A percentile compares a stretch with the other conserved stretches of the same genome.
Conservation (phyloP, 1,139 yeast genomes). For the Suhomyces bokatorum region DNA sequence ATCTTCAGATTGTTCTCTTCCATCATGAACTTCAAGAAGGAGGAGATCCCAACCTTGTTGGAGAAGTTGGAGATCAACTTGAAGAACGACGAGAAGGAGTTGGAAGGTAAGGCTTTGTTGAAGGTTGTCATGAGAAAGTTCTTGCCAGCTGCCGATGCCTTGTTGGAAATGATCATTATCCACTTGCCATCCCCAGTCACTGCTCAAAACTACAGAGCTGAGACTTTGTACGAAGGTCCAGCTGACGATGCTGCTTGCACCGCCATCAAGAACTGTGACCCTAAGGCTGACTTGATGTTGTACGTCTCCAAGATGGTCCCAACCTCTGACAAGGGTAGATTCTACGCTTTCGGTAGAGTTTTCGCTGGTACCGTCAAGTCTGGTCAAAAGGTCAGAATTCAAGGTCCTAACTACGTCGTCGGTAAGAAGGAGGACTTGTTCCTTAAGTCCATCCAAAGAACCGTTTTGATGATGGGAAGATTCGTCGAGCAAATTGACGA, state of each 20-base stretch:
- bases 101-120: constrained; percentile 97
- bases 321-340: constrained; percentile 99
- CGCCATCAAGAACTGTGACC: constrained; percentile 98
- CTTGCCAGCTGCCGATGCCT: constrained; percentile 99
- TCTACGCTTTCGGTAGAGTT: constrained; percentile 99
- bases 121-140: constrained; percentile 99
- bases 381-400: constrained; percentile 99
- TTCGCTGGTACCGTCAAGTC: constrained; percentile 99
- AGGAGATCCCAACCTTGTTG: constrained; percentile 84
- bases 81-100: constrained; percentile 93
- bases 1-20: constrained; percentile 82
- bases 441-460: constrained; percentile 98
- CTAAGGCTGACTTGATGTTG: constrained; percentile 96
- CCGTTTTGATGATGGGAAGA: constrained; percentile 99
- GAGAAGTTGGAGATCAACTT: constrained; percentile 90
- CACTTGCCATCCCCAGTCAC: constrained; percentile 99
- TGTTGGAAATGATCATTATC: constrained; percentile 97
- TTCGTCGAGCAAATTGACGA: constrained; percentile 97
- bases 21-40: constrained; percentile 69
- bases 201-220: constrained; percentile 99
- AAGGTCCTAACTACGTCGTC: constrained; percentile 99
- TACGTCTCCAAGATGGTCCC: constrained; percentile 99
- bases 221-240: constrained; percentile 99
- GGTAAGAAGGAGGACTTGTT: constrained; percentile 98
- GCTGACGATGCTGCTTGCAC: constrained; percentile 86